These are phyloP conservation scores for Kodamaea kakaduensis DNA, from an alignment of 805 yeast genomes.

Conservation along the genomic window DNA sequence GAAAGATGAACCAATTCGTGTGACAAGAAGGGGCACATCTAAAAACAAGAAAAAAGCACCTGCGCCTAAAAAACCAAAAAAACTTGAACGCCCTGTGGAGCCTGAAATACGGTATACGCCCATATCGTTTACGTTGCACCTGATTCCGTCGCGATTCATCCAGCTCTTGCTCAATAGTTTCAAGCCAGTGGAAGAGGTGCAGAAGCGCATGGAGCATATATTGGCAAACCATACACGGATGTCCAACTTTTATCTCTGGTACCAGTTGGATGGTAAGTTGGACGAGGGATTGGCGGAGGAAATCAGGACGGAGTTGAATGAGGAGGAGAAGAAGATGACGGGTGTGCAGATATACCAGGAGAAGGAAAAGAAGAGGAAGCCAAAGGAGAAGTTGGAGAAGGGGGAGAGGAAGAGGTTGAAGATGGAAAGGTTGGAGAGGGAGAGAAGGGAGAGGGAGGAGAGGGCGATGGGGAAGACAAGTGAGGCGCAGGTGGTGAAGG, in stretches of 20 bases:
- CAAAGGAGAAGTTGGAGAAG: conserved; percentile 22
- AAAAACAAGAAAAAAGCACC: conserved; percentile 13
- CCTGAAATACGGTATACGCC: conserved; percentile 54
- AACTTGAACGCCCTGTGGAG: conserved; percentile 31
- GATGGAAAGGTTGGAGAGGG: conserved; percentile 6
- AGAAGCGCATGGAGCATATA: conserved; percentile 56
- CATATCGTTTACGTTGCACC: conserved; percentile 58
- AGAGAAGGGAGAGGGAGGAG: neutral
- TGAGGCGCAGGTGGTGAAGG: neutral
- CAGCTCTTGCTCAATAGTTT: conserved; percentile 68
- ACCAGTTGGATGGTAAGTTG: conserved; percentile 70
- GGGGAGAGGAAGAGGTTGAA: conserved; percentile 12
- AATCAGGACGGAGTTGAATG: conserved; percentile 52
- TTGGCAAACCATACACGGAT: conserved; percentile 57
- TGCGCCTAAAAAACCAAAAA: conserved; percentile 16
- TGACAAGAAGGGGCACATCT: conserved; percentile 8
- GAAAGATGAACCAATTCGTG: conserved; percentile 4
- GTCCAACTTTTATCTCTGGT: conserved; percentile 71
- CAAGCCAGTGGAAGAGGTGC: conserved; percentile 51
- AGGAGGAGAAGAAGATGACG: conserved; percentile 47
- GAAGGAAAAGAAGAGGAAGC: conserved; percentile 27
- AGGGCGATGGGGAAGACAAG: neutral
- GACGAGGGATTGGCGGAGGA: conserved; percentile 66
- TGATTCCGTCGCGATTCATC: conserved; percentile 62
- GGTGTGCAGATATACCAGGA: conserved; percentile 25